Percentiles rank a stretch among this genome's conserved stretches.
Conservation (phyloP, 116 monocot species). For the Thalassia testudinum region DNA sequence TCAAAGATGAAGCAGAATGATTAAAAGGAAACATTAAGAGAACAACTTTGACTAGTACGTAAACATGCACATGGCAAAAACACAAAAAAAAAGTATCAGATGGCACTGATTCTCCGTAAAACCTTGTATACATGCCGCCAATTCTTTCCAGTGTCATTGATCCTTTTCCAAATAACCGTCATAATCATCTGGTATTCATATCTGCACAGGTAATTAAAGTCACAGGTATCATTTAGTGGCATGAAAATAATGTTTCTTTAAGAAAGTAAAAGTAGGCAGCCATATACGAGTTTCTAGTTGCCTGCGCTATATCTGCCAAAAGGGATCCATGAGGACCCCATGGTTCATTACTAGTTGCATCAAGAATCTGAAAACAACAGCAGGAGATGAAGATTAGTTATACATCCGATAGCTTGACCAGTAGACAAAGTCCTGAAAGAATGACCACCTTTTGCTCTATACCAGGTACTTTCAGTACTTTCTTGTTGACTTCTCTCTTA, state of each 20-base stretch:
- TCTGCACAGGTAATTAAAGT: constrained; percentile 36
- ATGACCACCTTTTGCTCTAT: constrained; percentile 79
- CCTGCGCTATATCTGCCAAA: constrained; percentile 92
- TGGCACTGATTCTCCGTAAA: no score
- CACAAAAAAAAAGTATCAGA: no score
- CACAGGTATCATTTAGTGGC: no score
- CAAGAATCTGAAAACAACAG: constrained; percentile 57
- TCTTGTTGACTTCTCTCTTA: constrained; percentile 94
- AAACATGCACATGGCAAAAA: no score
- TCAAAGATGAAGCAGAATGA: no score
- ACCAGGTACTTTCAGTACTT: constrained; percentile 79
- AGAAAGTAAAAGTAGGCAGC: not conserved
- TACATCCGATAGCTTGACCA: not conserved
- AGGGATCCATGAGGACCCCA: constrained; percentile 97
- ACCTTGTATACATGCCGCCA: constrained; percentile 99
- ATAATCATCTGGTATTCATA: constrained; percentile 90
- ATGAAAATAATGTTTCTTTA: not conserved
- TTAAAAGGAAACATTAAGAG: no score
- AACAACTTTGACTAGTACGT: no score
- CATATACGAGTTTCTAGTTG: constrained; percentile 76
- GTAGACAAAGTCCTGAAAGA: not conserved
- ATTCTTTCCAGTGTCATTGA: constrained; percentile 95
- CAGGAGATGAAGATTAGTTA: not conserved
- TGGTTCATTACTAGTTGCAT: constrained; percentile 96
- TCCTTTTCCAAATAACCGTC: constrained; percentile 89